A percentile compares a stretch with the other conserved stretches of the same genome.
phyloP scores from a whole-genome alignment of 768 basidiomycete species.

The Termitomyces sp. region DNA sequence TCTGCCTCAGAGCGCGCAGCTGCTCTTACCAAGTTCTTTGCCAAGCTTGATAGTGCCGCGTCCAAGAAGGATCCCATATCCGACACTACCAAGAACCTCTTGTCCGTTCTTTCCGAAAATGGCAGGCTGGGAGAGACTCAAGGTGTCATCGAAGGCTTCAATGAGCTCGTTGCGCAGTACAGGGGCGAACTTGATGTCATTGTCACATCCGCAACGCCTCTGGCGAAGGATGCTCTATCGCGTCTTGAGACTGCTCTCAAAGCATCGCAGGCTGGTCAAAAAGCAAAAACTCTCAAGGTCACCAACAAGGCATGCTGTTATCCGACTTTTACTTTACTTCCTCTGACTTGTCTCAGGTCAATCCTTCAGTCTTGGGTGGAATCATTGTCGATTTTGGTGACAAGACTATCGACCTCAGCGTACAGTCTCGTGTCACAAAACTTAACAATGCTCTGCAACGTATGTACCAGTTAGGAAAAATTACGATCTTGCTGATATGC shows the following conservation, averaged over 20 bases:
- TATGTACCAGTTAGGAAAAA: conserved; percentile 32
- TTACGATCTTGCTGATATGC: background rate
- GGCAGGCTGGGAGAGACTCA: conserved; percentile 81
- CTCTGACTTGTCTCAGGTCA: conserved; percentile 52
- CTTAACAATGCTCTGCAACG: conserved; percentile 86
- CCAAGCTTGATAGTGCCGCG: conserved; percentile 56
- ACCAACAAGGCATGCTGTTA: conserved; percentile 72
- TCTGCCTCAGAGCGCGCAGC: conserved; percentile 69
- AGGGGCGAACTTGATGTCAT: conserved; percentile 90
- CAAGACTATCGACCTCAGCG: conserved; percentile 96
- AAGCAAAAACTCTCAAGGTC: conserved; percentile 85
- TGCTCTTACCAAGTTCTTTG: conserved; percentile 64
- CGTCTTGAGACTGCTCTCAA: conserved; percentile 84
- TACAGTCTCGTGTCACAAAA: conserved; percentile 90
- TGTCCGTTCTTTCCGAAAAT: conserved; percentile 87
- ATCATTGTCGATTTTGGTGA: conserved; percentile 96
- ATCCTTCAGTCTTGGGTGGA: conserved; percentile 88
- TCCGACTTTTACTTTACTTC: background rate
- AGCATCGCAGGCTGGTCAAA: conserved; percentile 78
- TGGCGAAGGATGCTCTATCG: conserved; percentile 69
- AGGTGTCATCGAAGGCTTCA: conserved; percentile 88
- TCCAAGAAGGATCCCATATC: conserved; percentile 73
- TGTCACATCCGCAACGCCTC: conserved; percentile 82
- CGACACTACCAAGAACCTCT: conserved; percentile 89
- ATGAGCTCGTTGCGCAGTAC: conserved; percentile 82